Base-by-base conservation (phyloP, 352 stramenopile genomes). In the Thalassiosira sp. region DNA sequence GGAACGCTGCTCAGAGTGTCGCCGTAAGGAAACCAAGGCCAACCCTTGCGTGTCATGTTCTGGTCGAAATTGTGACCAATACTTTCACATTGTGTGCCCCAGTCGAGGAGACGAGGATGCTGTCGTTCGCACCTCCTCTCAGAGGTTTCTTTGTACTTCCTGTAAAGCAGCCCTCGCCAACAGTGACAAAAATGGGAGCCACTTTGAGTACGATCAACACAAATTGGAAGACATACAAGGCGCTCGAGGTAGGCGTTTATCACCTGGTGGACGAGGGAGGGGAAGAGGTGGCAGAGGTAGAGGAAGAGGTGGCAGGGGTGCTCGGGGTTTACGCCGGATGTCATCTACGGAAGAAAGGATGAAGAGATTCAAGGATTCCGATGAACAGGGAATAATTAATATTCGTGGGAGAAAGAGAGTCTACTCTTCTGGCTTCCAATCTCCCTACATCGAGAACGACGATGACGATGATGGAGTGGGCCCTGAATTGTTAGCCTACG, bases 401-500 rank as follows among this genome's bases (percentile, higher is more conserved):
- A 28, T 60, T 18, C 59, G 10, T 45, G 40, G 54, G 49, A 37
- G 16, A 16, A 69, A 52, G 20, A 22, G 16, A 28, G 37, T 33
- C 16, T 27, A 62, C 60, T 65, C 65, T 10, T 77, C 65, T n/a
- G 74, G 74, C 27, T 82, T 66, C 33, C 74, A 82, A 58, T 60
- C 69, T 64, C 63, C 69, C 16, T 66, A 65, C 27, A 51, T 65
- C 13, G 43, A 59, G 15, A 64, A 43, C 40, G 58, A 81, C 37
- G 67, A 68, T n/a, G 52, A 69, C 25, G 70, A 81, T 25, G 37
- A 64, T 43, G 54, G 61, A 10, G 31, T 61, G 27, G 63, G 54
- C 20, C 49, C 70, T 37, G 57, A 70, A 16, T 61, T 42, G 54
- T 35, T 79, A 37, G 56, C 61, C 0, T 60, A 42, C n/a, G 43